Base-by-base conservation (phyloP, 768 basidiomycete genomes). In the Kockovaella imperatae region DNA sequence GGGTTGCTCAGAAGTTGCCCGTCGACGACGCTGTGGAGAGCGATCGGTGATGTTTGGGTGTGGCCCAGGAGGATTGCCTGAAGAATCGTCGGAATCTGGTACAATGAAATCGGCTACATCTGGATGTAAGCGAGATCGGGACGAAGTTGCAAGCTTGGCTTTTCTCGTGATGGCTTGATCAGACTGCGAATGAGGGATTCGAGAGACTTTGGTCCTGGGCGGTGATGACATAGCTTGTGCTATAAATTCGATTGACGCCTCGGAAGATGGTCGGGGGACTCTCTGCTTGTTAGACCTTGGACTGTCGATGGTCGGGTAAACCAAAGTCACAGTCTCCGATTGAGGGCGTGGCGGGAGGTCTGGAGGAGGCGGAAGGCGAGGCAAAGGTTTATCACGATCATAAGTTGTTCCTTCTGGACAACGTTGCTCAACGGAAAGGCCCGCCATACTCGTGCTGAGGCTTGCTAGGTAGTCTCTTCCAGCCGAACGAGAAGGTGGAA, bases 1-100 rank as follows among this genome's bases (percentile, higher is more conserved):
- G 40, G 54, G 52, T 30, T 53, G 54, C 34, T 54, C 55, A 0
- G 57, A 62, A 4, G 42, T 39, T 14, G 61, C 55, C 25, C 61
- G 42, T 34, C 45, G 48, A 2, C 50, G 49, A 4, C 61, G 50
- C 2, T 52, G 52, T 4, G 47, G 35, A 32, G 61, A 63, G 1
- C 55, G 49, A 13, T 53, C 41, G 17, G 61, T 63, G 31, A 59
- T 45, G 10, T 39, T 45, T 4, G 20, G 14, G 2, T 34, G 43
- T 13, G 17, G 35, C 18, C 24, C 15, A 20, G 34, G 2, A 11
- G 44, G 36, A 7, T 15, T 20, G 7, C 10, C 14, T 3, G 52
- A 40, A 13, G 47, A 35, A 21, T 35, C 42, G 18, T 24, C 39
- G 1, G 14, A 7, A 13, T 14, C 15, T 18, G 26, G 24, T 23